phyloP scores from a whole-genome alignment of 192 early-diverging fungal genomes.

The Backusella mclennaniae region DNA sequence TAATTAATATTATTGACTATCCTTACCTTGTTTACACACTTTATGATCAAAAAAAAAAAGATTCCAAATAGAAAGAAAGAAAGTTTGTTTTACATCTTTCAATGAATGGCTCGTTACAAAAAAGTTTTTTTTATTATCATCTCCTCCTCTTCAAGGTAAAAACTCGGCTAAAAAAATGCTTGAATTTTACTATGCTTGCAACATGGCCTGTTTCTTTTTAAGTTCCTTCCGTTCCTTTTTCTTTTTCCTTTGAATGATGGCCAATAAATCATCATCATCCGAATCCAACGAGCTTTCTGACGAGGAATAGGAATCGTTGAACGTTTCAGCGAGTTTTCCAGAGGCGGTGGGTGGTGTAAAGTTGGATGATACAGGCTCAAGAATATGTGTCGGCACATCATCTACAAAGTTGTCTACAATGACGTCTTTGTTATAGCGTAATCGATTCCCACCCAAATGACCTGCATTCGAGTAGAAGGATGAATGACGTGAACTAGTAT shows the following conservation, averaged over 20 bases:
- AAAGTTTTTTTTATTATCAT: not conserved
- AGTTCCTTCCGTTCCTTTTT: not conserved
- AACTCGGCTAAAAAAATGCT: not conserved
- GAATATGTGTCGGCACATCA: conserved; percentile 5
- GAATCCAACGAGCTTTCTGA: not conserved
- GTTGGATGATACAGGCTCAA: not conserved
- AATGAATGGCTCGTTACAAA: too few species aligned
- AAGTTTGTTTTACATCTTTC: too few species aligned
- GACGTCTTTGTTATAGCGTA: not conserved
- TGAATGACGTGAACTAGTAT: not conserved
- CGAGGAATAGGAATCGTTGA: not conserved
- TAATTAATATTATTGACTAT: too few species aligned
- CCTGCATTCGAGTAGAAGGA: not conserved
- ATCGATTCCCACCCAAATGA: not conserved
- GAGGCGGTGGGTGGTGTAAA: not conserved
- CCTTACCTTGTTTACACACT: too few species aligned
- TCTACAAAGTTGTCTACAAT: not conserved
- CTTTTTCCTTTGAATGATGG: conserved; percentile 1
- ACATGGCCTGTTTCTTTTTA: not conserved
- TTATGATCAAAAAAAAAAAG: too few species aligned
- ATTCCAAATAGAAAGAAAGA: too few species aligned
- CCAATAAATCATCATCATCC: conserved; percentile 4
- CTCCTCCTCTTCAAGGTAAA: too few species aligned
- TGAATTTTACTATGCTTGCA: not conserved
- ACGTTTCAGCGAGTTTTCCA: not conserved